A percentile compares a stretch with the other conserved stretches of the same genome.
phyloP scores from a whole-genome alignment of 73 alveolate species.

The Diophrys appendiculata region DNA sequence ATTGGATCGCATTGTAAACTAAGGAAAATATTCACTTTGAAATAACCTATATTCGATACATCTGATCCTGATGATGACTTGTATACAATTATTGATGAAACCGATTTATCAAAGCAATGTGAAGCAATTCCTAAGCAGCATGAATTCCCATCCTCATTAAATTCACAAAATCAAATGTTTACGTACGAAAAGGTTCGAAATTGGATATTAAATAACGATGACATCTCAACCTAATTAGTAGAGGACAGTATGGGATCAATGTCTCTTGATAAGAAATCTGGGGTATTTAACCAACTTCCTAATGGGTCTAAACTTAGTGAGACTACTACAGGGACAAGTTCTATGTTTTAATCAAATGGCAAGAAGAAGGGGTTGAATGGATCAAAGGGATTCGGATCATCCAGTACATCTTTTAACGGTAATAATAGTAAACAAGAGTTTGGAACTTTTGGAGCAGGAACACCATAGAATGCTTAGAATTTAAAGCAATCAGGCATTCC shows the following conservation, averaged over 20 bases:
- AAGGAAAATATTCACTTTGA: conserved; percentile 7
- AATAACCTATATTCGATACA: not conserved
- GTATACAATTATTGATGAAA: conserved; percentile 5
- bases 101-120: conserved; percentile 10
- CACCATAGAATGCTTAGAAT: no score
- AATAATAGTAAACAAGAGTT: no score
- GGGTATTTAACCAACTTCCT: no score
- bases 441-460: no score
- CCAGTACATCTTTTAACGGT: not conserved
- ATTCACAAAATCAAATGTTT: not conserved
- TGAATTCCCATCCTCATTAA: not conserved
- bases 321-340: no score
- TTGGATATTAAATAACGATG: not conserved
- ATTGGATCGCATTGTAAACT: conserved; percentile 11
- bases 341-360: no score
- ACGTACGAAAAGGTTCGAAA: not conserved
- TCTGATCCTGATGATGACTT: not conserved
- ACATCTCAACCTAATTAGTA: not conserved
- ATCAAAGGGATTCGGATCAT: not conserved
- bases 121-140: not conserved
- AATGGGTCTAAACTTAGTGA: no score
- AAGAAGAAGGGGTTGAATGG: no score
- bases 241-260: not conserved
- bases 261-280: conserved; percentile 8
- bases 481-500: no score